phyloP scores from a whole-genome alignment of 306 rosid genomes.

The Cicer yamashitae region DNA sequence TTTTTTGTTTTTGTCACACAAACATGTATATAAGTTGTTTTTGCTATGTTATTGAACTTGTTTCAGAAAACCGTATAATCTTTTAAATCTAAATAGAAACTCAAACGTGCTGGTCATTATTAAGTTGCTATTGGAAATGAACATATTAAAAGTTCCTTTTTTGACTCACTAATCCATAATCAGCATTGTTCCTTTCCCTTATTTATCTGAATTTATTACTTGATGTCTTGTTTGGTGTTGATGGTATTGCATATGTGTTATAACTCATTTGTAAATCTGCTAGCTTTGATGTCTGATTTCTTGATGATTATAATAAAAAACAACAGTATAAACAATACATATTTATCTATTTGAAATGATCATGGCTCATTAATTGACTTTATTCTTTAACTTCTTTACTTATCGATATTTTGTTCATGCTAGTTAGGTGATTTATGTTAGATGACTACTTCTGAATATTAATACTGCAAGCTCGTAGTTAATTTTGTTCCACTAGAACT shows the following conservation, averaged over 20 bases:
- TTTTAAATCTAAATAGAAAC: conserved; percentile 6
- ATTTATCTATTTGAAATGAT: background rate
- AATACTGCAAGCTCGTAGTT: background rate
- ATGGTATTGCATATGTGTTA: conserved; percentile 14
- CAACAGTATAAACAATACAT: background rate
- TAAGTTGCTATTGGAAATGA: conserved; percentile 30
- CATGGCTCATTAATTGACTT: background rate
- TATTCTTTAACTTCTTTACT: conserved; percentile 1
- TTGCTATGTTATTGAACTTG: conserved; percentile 16
- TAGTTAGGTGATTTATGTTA: background rate
- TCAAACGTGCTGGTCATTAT: background rate
- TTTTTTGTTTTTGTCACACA: background rate
- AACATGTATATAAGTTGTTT: background rate
- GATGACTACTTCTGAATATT: conserved; percentile 11
- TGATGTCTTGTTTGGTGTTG: background rate
- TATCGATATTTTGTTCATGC: background rate
- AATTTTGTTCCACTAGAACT: background rate
- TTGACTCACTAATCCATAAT: background rate
- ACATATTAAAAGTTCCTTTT: conserved; percentile 1
- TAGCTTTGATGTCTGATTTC: background rate
- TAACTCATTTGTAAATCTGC: conserved; percentile 19
- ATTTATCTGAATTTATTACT: background rate
- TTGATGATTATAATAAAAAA: background rate
- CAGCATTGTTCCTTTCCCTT: background rate
- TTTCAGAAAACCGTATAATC: conserved; percentile 20